These are phyloP conservation scores for Penicillium malachiteum DNA, from an alignment of 495 filamentous ascomycete genomes.

Conservation along the genomic window DNA sequence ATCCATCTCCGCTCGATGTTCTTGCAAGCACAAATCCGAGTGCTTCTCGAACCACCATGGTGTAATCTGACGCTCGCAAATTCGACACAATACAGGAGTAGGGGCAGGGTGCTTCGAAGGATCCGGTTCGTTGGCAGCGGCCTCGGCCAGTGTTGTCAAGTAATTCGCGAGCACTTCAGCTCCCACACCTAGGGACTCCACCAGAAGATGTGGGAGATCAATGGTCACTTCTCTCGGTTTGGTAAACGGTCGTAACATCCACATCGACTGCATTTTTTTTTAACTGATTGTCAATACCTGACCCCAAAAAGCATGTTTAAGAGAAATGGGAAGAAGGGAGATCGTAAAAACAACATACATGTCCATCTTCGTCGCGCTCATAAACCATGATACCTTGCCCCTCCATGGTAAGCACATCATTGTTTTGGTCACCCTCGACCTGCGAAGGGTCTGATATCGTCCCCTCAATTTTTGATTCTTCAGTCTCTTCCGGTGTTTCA, in stretches of 20 bases:
- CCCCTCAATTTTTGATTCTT: conserved; percentile 19
- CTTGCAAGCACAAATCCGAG: conserved; percentile 91
- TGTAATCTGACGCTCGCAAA: conserved; percentile 96
- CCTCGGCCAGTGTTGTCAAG: conserved; percentile 83
- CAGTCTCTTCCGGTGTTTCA: conserved; percentile 10
- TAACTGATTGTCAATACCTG: conserved; percentile 19
- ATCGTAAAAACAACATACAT: conserved; percentile 59
- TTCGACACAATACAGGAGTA: conserved; percentile 86
- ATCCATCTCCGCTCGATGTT: conserved; percentile 95
- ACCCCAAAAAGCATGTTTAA: neutral
- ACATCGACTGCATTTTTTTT: conserved; percentile 79
- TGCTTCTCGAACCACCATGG: conserved; percentile 99
- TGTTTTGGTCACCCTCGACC: conserved; percentile 44
- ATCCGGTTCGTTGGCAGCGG: conserved; percentile 84
- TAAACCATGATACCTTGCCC: conserved; percentile 98
- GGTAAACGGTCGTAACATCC: conserved; percentile 96
- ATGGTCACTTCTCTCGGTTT: conserved; percentile 90
- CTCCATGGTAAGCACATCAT: conserved; percentile 73
- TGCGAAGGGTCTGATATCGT: conserved; percentile 35
- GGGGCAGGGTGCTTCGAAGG: conserved; percentile 82
- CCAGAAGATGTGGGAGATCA: conserved; percentile 85
- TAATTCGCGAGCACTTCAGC: conserved; percentile 94
- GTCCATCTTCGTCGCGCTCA: conserved; percentile 80
- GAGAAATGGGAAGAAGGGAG: neutral
- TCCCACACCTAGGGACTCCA: conserved; percentile 90